Base-by-base conservation (phyloP, 2,329 filamentous ascomycete species). In the Tolypocladium sp. region DNA sequence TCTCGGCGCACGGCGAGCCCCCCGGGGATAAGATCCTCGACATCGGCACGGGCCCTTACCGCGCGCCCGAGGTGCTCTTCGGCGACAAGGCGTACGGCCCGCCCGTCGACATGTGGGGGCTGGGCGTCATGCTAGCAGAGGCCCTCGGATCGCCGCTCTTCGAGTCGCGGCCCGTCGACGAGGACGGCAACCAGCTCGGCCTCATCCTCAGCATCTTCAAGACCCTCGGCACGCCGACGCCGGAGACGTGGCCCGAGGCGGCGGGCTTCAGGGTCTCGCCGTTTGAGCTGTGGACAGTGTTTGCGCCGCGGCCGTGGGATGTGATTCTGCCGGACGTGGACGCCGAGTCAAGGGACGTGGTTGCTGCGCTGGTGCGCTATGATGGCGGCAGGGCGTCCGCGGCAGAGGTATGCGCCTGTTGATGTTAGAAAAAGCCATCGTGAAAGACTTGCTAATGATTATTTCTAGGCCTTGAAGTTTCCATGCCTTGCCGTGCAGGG, bases 151-250 rank as follows among this genome's bases (percentile, higher is more conserved):
- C 64, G n/a, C 81, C 88, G 0, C 78, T 97, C 1, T 97, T 99
- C 66, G 88, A 94, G 69, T 90, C 91, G 4, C 89, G 91, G 1
- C 72, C 80, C 2, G 79, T 76, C 0, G 79, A 83, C 61, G 91
- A 96, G 66, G 82, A 97, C 56, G 94, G 95, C 0, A 97, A 90
- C 69, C 94, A 99, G 73, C 79, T 99, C 44, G 90, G 91, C 0
- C 78, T 99, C 56, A 93, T 99, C 59, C 81, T 92, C 57, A 96
- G 91, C 68, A 93, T 97, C 41, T 97, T 99, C 75, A 87, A 90
- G 73, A 95, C 88, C 0, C 73, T 99, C 8, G 95, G 95, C 1
- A 97, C 92, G 1, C 94, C 94, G 0, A 89, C 88, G 52, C 73
- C 80, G n/a, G 78, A 87, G 57, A 85, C 79, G 0, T 99, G 94